A percentile compares a stretch with the other conserved stretches of the same genome.
These are phyloP conservation scores for Aspergillus sp. DNA, from an alignment of 2,329 filamentous ascomycete genomes.

Conservation along the genomic window DNA sequence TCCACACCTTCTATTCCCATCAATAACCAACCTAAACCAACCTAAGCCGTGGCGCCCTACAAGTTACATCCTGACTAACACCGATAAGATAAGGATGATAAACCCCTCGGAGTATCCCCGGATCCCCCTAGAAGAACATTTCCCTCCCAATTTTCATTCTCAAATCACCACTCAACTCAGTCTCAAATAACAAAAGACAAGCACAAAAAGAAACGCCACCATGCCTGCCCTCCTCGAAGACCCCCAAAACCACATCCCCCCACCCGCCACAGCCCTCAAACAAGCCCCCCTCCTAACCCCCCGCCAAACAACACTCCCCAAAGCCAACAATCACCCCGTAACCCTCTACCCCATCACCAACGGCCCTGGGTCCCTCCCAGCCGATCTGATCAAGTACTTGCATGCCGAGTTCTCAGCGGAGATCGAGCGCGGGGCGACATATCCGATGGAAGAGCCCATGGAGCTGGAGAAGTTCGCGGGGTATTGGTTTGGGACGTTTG, in stretches of 20 bases:
- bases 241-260: slow-evolving; percentile 20
- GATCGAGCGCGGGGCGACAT: slow-evolving; percentile 30
- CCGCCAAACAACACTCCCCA: slow-evolving; percentile 20
- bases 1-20: too few species aligned
- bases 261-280: slow-evolving; percentile 15
- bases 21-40: background rate
- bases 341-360: slow-evolving; percentile 25
- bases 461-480: slow-evolving; percentile 22
- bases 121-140: background rate
- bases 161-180: background rate
- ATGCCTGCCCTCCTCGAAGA: slow-evolving; percentile 35
- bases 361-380: slow-evolving; percentile 17
- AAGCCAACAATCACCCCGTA: slow-evolving; percentile 7
- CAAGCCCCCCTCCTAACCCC: slow-evolving; percentile 17
- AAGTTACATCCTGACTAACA: background rate
- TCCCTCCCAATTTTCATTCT: background rate
- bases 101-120: too few species aligned
- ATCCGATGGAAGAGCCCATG: slow-evolving; percentile 33
- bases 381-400: slow-evolving; percentile 20
- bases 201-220: slow-evolving; percentile 2
- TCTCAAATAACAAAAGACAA: background rate
- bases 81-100: too few species aligned
- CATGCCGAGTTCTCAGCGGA: slow-evolving; percentile 29
- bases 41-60: background rate
- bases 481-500: slow-evolving; percentile 37